Conservation (phyloP, 768 basidiomycete species). For the Pleurotus tuoliensis region DNA sequence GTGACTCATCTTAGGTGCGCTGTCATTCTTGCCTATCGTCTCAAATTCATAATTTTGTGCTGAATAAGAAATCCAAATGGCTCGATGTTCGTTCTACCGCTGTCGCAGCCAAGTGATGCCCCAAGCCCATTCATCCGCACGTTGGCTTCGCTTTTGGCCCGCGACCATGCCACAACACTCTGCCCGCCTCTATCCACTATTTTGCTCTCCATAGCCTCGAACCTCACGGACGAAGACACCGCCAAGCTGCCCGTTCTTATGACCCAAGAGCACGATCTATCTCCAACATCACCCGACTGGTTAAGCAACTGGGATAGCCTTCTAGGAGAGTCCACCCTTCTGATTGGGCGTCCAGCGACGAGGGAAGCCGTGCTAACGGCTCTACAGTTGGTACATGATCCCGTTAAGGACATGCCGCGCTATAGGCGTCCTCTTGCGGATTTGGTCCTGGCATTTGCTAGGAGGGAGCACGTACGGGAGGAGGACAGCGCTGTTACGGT, state of each 20-base stretch:
- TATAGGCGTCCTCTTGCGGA: slow-evolving; percentile 55
- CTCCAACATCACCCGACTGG: slow-evolving; percentile 72
- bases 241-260: slow-evolving; percentile 58
- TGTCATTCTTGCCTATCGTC: slow-evolving; percentile 1
- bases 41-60: slow-evolving; percentile 3
- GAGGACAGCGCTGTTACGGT: slow-evolving; percentile 18
- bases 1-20: slow-evolving; percentile 57
- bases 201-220: slow-evolving; percentile 62
- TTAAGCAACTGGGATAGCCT: slow-evolving; percentile 61
- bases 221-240: slow-evolving; percentile 67
- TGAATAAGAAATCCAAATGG: slow-evolving; percentile 37
- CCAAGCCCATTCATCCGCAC: slow-evolving; percentile 61
- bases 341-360: slow-evolving; percentile 48
- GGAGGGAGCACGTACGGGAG: slow-evolving; percentile 25
- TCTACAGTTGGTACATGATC: slow-evolving; percentile 56
- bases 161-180: slow-evolving; percentile 55
- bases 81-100: slow-evolving; percentile 43
- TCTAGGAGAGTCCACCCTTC: slow-evolving; percentile 43
- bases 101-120: slow-evolving; percentile 50
- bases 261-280: slow-evolving; percentile 63
- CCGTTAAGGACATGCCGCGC: slow-evolving; percentile 62
- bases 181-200: slow-evolving; percentile 60
- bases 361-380: slow-evolving; percentile 53
- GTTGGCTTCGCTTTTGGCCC: slow-evolving; percentile 58
- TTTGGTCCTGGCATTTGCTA: slow-evolving; percentile 52